Conservation (phyloP, 2,329 filamentous ascomycete species). For the Cladobotryum protrusum region DNA sequence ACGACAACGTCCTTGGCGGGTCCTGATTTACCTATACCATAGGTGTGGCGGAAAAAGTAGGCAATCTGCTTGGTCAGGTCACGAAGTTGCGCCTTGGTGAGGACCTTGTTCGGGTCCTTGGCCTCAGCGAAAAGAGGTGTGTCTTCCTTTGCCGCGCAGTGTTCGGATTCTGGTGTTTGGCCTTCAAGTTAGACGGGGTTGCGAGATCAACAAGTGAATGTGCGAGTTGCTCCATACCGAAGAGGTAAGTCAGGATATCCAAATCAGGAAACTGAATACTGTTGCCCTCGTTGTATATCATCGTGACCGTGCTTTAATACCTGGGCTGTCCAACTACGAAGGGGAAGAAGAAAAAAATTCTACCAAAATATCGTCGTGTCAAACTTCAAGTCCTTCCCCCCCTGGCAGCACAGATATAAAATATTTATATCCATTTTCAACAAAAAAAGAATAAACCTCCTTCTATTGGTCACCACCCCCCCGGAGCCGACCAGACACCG, state of each 20-base stretch:
- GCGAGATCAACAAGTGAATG: not conserved
- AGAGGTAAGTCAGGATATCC: conserved; percentile 38
- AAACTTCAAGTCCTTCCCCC: no score
- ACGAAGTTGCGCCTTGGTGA: conserved; percentile 48
- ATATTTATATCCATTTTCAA: no score
- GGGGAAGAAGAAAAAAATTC: no score
- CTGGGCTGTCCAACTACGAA: no score
- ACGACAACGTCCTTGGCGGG: conserved; percentile 48
- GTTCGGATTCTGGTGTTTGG: conserved; percentile 28
- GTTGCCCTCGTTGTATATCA: conserved; percentile 32
- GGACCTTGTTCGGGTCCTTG: conserved; percentile 42
- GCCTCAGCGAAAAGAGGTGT: conserved; percentile 53
- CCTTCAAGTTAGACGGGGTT: not conserved
- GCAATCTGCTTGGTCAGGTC: conserved; percentile 46
- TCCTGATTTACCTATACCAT: conserved; percentile 44
- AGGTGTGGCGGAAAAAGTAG: conserved; percentile 46
- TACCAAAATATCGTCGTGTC: no score
- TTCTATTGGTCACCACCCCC: no score
- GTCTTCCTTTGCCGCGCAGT: conserved; percentile 34
- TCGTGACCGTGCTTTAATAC: conserved; percentile 7
- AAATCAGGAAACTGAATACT: conserved; percentile 30
- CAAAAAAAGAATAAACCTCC: no score
- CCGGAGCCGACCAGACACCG: no score
- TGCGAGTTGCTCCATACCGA: conserved; percentile 27
- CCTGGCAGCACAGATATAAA: no score